Evolutionary conservation across 164 flowering plant genomes (phyloP).

Genomic region (Nymphaea thermarum): DNA sequence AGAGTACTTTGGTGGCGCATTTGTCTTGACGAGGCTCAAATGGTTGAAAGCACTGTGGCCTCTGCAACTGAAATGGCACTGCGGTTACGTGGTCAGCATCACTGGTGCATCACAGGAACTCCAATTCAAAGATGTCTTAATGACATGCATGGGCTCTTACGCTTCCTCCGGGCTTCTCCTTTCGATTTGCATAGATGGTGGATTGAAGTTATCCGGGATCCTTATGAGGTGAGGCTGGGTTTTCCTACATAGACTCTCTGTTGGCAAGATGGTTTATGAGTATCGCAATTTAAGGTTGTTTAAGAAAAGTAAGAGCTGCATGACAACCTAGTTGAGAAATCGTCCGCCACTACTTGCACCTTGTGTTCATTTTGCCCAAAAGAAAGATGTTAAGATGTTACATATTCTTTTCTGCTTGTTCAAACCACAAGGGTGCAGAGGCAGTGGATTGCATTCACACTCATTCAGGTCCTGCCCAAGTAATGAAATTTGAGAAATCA

Average conservation of each 20-base stretch:
- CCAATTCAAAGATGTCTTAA: slow-evolving; percentile 90
- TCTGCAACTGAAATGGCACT: slow-evolving; percentile 95
- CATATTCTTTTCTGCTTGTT: too few species aligned
- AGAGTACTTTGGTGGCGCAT: slow-evolving; percentile 91
- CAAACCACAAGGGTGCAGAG: too few species aligned
- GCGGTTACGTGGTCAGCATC: slow-evolving; percentile 60
- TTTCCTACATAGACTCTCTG: not conserved
- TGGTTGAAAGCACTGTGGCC: slow-evolving; percentile 87
- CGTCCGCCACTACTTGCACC: too few species aligned
- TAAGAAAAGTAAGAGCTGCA: too few species aligned
- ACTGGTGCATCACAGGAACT: slow-evolving; percentile 96
- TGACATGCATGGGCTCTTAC: slow-evolving; percentile 79
- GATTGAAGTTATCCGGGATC: slow-evolving; percentile 74
- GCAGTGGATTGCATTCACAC: too few species aligned
- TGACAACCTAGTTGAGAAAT: too few species aligned
- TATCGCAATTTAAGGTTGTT: too few species aligned
- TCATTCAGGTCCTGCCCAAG: too few species aligned
- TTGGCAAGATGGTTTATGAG: not conserved
- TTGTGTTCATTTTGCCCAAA: too few species aligned
- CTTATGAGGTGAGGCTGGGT: slow-evolving; percentile 62
- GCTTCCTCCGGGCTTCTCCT: slow-evolving; percentile 68
- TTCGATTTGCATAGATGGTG: slow-evolving; percentile 78
- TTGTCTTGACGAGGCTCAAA: slow-evolving; percentile 98
- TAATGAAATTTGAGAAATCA: too few species aligned
- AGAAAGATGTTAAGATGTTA: too few species aligned